Base-by-base conservation (phyloP, 2,329 filamentous ascomycete species). In the Aureobasidium uvarum region DNA sequence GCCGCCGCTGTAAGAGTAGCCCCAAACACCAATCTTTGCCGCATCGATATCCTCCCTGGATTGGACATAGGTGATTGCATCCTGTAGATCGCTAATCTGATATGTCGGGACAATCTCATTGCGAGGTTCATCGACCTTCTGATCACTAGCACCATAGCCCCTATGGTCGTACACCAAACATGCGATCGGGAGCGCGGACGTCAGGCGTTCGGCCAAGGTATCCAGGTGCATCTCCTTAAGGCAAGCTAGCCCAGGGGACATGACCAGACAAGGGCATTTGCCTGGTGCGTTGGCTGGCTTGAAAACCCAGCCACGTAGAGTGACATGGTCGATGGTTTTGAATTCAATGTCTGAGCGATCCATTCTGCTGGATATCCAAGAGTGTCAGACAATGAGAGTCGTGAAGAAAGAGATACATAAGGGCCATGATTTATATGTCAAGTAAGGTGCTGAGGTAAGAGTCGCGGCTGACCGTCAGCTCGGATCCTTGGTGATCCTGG, bases 31-130 rank as follows among this genome's bases (percentile, higher is more conserved):
- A 60, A 79, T 74, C 45, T 70, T 74, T 13, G 70, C 54, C 3
- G 66, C 33, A 67, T 77, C 70, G 2, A 79, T 73, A 31, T 77
- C 71, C 2, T 66, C 28, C 18, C 70, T 62, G 8, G 70, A 70
- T 51, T 74, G 73, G 6, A 73, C 73, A 68, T 74, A 79, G 16
- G 76, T 78, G 50, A 79, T 77, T 6, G 77, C 77, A 67, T 78
- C 75, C 7, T 70, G 72, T 46, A 73, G 72, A 67, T 80, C 77
- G 54, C 69, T 72, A 28, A 69, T 67, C 66, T 79, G 76, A 45
- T 71, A 25, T 4, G 62, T 33, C 0, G 74, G 71, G 28, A 73
- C 68, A 33, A 79, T 74, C 66, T 77, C 74, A 5, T 71, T 68
- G 13, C 73, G 70, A 8, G 75, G 75, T 56, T 71, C 59, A 18